Base-by-base conservation (phyloP, 2,329 filamentous ascomycete genomes). In the Aspergillus aculeatus region DNA sequence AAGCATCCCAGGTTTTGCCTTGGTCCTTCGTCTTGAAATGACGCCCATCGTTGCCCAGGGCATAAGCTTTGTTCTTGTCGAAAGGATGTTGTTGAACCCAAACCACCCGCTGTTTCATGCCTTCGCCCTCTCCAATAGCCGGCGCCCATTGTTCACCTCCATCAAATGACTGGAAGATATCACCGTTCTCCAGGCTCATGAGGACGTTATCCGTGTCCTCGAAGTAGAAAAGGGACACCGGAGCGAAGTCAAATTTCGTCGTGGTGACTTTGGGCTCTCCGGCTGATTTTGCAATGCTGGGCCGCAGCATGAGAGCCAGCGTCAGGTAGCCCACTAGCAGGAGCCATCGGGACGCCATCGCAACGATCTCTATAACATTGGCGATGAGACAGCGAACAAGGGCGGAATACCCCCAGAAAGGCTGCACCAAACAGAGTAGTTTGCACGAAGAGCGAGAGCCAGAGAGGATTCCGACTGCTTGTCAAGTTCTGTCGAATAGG, bases 11-110 rank as follows among this genome's bases (percentile, higher is more conserved):
- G 7, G 84, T 87, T 76, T 95, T 84, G 63, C 93, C 96, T 69
- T 86, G 85, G 74, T 99, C 89, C 16, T 84, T 84, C 0, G 94
- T 98, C 69, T 89, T 87, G 85, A 88, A 98, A 78, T 98, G 94
- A 56, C 81, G 83, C 52, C 81, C 83, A 60, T 83, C 80, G 57
- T 83, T 78, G 16, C 92, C 92, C 60, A 97, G 75, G 59, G 93
- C 86, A 66, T 95, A 94, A 29, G 95, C 96, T 56, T 90, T 87
- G 64, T 88, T 83, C 56, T 86, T 81, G 73, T 98, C 89, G 75
- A 85, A 92, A 3, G 90, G 86, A 77, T 96, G 94, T 80, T 90
- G 87, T 68, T 86, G 77, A 54, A 98, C 81, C 64, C 86, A 80
- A 61, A 83, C 73, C 14, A 86, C 84, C 4, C 69, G 61, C 16